phyloP scores from a whole-genome alignment of 805 yeast genomes.

The Saturnispora diversa region DNA sequence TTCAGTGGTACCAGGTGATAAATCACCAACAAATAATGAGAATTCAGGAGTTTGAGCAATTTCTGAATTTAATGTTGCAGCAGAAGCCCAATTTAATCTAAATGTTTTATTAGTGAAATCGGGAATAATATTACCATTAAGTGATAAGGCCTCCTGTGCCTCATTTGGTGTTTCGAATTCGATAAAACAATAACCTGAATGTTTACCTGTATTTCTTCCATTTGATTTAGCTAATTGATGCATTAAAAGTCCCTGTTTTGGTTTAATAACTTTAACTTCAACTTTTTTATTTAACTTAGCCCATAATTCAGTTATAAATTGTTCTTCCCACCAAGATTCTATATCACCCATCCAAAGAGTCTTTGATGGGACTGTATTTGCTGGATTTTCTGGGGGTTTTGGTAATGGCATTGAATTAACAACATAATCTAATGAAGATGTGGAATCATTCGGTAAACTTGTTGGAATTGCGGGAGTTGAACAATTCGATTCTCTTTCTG shows the following conservation, averaged over 20 bases:
- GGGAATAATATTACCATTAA: constrained; percentile 61
- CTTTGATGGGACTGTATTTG: constrained; percentile 48
- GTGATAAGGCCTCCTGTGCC: constrained; percentile 58
- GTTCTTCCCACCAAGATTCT: constrained; percentile 73
- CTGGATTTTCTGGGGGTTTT: constrained; percentile 44
- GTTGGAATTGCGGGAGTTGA: constrained; percentile 1
- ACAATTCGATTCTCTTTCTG: background rate
- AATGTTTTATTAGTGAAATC: constrained; percentile 51
- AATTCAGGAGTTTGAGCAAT: constrained; percentile 68
- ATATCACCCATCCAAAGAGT: constrained; percentile 87
- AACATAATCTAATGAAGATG: constrained; percentile 14
- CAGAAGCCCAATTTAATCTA: constrained; percentile 77
- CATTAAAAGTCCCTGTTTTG: constrained; percentile 31
- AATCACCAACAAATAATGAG: constrained; percentile 76
- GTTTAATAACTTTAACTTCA: constrained; percentile 57
- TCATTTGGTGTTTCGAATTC: constrained; percentile 63
- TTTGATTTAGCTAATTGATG: constrained; percentile 26
- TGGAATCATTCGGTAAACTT: background rate
- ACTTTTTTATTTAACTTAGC: constrained; percentile 46
- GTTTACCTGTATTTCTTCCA: constrained; percentile 24
- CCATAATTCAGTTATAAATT: constrained; percentile 53
- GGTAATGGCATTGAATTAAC: constrained; percentile 34
- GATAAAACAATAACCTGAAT: constrained; percentile 67
- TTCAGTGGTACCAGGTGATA: constrained; percentile 71
- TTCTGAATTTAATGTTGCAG: constrained; percentile 67